Conservation (phyloP, 768 basidiomycete genomes). For the Tricholomella constricta region DNA sequence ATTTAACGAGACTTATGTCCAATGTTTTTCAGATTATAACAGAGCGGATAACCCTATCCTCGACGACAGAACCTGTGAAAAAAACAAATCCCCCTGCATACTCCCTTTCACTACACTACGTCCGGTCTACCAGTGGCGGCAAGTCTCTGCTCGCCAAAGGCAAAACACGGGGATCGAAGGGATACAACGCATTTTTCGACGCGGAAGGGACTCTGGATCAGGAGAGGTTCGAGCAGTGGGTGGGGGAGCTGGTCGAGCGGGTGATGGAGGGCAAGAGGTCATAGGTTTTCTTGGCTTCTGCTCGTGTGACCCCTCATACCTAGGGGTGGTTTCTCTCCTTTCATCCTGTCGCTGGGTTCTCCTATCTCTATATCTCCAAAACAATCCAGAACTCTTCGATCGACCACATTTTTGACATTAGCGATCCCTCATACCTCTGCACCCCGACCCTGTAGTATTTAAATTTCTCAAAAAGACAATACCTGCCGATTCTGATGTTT, state of each 20-base stretch:
- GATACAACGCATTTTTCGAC: conserved; percentile 80
- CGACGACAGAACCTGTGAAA: conserved; percentile 61
- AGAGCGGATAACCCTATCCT: conserved; percentile 81
- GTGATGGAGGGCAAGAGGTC: conserved; percentile 70
- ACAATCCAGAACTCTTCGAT: neutral
- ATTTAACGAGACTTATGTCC: conserved; percentile 44
- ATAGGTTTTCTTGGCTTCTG: conserved; percentile 7
- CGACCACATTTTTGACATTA: neutral
- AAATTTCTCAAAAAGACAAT: neutral
- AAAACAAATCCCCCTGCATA: conserved; percentile 64
- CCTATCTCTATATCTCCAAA: neutral
- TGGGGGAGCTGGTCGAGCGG: conserved; percentile 69
- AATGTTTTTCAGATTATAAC: conserved; percentile 71
- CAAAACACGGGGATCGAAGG: conserved; percentile 54
- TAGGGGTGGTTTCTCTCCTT: neutral
- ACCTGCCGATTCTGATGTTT: neutral
- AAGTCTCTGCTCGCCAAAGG: conserved; percentile 82
- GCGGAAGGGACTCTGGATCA: conserved; percentile 78
- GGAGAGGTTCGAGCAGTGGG: conserved; percentile 75
- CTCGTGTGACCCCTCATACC: neutral
- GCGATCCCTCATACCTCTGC: neutral
- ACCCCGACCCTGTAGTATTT: neutral
- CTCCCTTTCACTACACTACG: conserved; percentile 64
- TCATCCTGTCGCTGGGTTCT: neutral
- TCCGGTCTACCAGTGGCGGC: conserved; percentile 81